A percentile compares a stretch with the other conserved stretches of the same genome.
Evolutionary conservation across 2,329 filamentous ascomycete genomes (phyloP).

Genomic region (Penicillium nordicum): DNA sequence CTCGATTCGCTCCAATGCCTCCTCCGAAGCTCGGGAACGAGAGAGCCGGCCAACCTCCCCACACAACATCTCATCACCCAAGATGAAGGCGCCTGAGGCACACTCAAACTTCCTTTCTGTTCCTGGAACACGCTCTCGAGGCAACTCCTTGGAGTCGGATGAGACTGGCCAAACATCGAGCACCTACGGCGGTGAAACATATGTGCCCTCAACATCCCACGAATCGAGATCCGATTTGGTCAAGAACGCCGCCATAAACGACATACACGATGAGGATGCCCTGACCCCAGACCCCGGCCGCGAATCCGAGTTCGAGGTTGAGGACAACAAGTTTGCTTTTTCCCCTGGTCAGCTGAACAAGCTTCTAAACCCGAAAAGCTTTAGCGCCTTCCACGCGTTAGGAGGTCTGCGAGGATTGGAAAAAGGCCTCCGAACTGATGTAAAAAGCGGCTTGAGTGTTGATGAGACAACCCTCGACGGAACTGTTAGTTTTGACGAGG

Average conservation of each 20-base stretch:
- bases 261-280: slow-evolving; percentile 60
- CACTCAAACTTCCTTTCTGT: slow-evolving; percentile 60
- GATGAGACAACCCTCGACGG: slow-evolving; percentile 66
- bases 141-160: slow-evolving; percentile 63
- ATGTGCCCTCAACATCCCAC: slow-evolving; percentile 45
- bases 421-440: slow-evolving; percentile 66
- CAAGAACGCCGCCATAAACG: slow-evolving; percentile 53
- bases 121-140: slow-evolving; percentile 60
- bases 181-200: slow-evolving; percentile 54
- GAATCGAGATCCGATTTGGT: slow-evolving; percentile 43
- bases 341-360: slow-evolving; percentile 71
- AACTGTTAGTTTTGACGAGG: slow-evolving; percentile 66
- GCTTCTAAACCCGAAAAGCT: slow-evolving; percentile 74
- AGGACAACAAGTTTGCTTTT: slow-evolving; percentile 69
- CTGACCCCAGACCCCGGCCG: slow-evolving; percentile 67
- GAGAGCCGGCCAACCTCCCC: slow-evolving; percentile 62
- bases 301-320: slow-evolving; percentile 65
- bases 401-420: slow-evolving; percentile 71
- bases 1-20: slow-evolving; percentile 54
- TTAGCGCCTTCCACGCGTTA: slow-evolving; percentile 69
- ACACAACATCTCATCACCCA: slow-evolving; percentile 65
- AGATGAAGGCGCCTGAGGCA: slow-evolving; percentile 50
- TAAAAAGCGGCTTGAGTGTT: slow-evolving; percentile 62
- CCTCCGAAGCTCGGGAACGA: slow-evolving; percentile 54
- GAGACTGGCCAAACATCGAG: slow-evolving; percentile 53